Base-by-base conservation (phyloP, 2,329 filamentous ascomycete species). In the Botrytis hyacinthi region DNA sequence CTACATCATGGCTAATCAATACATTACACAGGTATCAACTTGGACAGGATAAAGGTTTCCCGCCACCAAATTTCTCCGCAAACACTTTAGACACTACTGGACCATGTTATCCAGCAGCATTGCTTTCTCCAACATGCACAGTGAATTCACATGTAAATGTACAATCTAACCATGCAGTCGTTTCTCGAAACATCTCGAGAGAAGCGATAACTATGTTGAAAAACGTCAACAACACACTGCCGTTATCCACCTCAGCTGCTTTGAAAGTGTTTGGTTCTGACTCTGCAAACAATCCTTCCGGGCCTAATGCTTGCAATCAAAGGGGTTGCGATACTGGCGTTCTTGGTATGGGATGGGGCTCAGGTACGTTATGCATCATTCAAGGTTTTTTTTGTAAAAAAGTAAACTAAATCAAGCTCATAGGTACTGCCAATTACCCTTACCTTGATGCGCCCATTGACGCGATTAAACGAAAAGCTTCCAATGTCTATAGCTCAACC, bases 341-440 rank as follows among this genome's bases (percentile, higher is more conserved):
- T 7, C 84, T 95, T 1, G 92, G 88, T 40, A 93, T 94, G 89
- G 89, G 89, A 16, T 95, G 93, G 93, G 93, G 93, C 35, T 87
- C 90, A 78, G 89, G 87, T 93, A 91, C 79, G 84, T 93, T 93
- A 48, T 75, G 87, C 90, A 29, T 91, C 90, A 10, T 32, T 51
- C 18, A 26, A 54, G 44, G 51, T 35, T 7, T 20, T 20, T n/a
- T 37, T 14, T 22, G 44, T 10, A 35, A 32, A 37, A 3, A 20
- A 54, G 37, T 61, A n/a, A 74, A 44, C n/a, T 72, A 40, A 32
- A 26, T 83, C 22, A 83, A 6, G 83, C 29, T 85, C 70, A 92
- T 89, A n/a, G 93, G 93, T 66, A 91, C 89, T 1, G 85, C 91
- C 20, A 88, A 91, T 73, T 93, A 93, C 81, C 91, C 93, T 0